Conservation (phyloP, 768 basidiomycete species). For the Panus rudis region DNA sequence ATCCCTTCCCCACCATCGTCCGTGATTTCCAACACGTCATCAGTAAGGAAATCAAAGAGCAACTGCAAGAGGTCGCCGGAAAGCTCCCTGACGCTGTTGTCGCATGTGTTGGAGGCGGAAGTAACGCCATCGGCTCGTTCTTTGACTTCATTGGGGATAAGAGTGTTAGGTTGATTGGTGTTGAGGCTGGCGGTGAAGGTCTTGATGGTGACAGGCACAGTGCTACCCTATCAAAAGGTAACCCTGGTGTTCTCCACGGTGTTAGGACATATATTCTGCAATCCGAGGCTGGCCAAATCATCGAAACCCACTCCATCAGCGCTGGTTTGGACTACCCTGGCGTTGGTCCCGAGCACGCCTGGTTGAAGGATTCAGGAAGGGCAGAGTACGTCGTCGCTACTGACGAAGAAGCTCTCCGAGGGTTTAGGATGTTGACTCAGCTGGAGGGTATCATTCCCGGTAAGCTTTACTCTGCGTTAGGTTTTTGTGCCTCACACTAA, state of each 20-base stretch:
- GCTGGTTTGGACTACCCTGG: conserved; percentile 96
- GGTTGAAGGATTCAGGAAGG: conserved; percentile 90
- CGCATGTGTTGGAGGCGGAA: conserved; percentile 96
- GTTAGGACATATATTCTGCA: conserved; percentile 95
- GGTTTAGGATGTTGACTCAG: conserved; percentile 88
- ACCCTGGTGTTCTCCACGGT: conserved; percentile 92
- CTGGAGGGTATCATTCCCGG: conserved; percentile 96
- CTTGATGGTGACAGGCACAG: conserved; percentile 82
- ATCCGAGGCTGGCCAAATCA: conserved; percentile 82
- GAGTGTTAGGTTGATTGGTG: conserved; percentile 79
- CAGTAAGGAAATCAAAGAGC: conserved; percentile 87
- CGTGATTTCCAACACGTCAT: conserved; percentile 97
- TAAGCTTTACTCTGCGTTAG: conserved; percentile 24
- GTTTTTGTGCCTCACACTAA: no score
- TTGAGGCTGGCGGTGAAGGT: conserved; percentile 97
- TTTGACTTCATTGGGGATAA: conserved; percentile 93
- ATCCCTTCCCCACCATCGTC: conserved; percentile 98
- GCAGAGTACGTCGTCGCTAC: conserved; percentile 92
- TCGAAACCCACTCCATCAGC: conserved; percentile 95
- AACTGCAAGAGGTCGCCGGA: conserved; percentile 61
- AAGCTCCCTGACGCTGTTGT: conserved; percentile 93
- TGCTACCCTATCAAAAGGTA: conserved; percentile 87
- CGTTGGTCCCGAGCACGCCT: conserved; percentile 97
- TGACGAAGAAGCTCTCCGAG: conserved; percentile 89
- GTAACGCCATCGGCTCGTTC: conserved; percentile 97